Conservation (phyloP, 2,329 filamentous ascomycete genomes). For the Talaromyces sp. region DNA sequence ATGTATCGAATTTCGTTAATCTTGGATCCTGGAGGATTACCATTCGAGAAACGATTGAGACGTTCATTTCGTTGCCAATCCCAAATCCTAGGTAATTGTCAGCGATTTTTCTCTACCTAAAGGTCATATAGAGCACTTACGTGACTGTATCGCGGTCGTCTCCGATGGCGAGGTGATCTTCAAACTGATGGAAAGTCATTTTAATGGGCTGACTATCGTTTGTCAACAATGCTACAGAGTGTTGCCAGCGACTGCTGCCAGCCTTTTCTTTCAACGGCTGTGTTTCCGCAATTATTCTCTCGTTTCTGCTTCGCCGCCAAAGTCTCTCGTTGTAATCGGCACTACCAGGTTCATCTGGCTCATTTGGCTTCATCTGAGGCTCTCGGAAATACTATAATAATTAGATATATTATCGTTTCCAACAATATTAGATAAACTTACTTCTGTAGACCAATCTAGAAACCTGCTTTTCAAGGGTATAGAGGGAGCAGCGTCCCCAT, state of each 20-base stretch:
- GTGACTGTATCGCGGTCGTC: conserved; percentile 86
- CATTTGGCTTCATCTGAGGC: conserved; percentile 94
- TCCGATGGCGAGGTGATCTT: conserved; percentile 87
- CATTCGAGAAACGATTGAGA: conserved; percentile 84
- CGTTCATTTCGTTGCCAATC: conserved; percentile 78
- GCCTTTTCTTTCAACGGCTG: conserved; percentile 90
- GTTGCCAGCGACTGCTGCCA: conserved; percentile 80
- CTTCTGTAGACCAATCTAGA: conserved; percentile 88
- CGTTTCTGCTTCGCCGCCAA: conserved; percentile 88
- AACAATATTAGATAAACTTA: conserved; percentile 24
- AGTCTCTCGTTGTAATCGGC: conserved; percentile 93
- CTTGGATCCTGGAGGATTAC: conserved; percentile 81
- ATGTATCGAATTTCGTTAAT: conserved; percentile 96
- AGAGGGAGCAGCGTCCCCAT: conserved; percentile 51
- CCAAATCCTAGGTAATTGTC: conserved; percentile 58
- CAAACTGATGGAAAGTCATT: conserved; percentile 96
- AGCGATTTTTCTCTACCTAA: not conserved
- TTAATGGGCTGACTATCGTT: conserved; percentile 85
- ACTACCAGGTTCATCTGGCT: conserved; percentile 92
- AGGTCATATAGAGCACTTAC: conserved; percentile 26
- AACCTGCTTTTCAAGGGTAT: conserved; percentile 80
- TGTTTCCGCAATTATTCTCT: conserved; percentile 83
- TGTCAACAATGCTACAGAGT: conserved; percentile 74
- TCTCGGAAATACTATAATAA: conserved; percentile 74
- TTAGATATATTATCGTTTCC: conserved; percentile 10